Percentiles rank a stretch among this genome's conserved stretches.
Evolutionary conservation across 352 stramenopile genomes (phyloP).

Genomic region (Saprolegnia diclina): DNA sequence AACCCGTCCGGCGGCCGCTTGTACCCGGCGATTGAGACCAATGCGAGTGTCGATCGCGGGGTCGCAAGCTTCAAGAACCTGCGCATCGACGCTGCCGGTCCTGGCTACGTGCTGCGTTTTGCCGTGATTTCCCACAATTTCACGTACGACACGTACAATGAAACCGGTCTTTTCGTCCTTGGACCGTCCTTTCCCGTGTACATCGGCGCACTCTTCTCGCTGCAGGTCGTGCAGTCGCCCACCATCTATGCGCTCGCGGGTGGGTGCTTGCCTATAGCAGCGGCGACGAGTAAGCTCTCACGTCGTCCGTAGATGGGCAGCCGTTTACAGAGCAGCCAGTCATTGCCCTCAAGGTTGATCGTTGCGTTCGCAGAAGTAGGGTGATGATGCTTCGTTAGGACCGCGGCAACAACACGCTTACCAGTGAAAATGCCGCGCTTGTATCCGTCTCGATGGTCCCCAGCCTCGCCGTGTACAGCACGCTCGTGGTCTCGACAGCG

Average conservation of each 20-base stretch:
- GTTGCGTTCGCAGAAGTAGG: background rate
- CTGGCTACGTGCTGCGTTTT: conserved; percentile 69
- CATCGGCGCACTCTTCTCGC: conserved; percentile 15
- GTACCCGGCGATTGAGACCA: conserved; percentile 38
- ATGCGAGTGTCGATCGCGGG: conserved; percentile 40
- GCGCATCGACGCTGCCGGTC: conserved; percentile 65
- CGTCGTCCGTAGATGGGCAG: conserved; percentile 50
- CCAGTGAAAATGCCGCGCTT: conserved; percentile 32
- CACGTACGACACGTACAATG: background rate
- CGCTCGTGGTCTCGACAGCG: conserved; percentile 61
- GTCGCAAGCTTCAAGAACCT: conserved; percentile 65
- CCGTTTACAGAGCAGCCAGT: conserved; percentile 64
- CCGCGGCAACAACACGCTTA: conserved; percentile 59
- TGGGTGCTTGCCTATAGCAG: too few relatives aligned
- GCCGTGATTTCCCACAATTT: conserved; percentile 6
- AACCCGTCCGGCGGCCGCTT: conserved; percentile 62
- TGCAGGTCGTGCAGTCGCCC: conserved; percentile 8
- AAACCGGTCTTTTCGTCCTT: conserved; percentile 13
- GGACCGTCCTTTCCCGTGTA: conserved; percentile 22
- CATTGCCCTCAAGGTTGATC: conserved; percentile 38
- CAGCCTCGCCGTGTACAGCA: conserved; percentile 51
- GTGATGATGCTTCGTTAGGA: conserved; percentile 32
- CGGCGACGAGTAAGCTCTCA: background rate
- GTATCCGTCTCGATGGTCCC: conserved; percentile 53
- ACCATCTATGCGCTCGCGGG: too few relatives aligned